These are phyloP conservation scores for Metschnikowia arizonensis DNA, from an alignment of 805 yeast species.

Conservation along the genomic window DNA sequence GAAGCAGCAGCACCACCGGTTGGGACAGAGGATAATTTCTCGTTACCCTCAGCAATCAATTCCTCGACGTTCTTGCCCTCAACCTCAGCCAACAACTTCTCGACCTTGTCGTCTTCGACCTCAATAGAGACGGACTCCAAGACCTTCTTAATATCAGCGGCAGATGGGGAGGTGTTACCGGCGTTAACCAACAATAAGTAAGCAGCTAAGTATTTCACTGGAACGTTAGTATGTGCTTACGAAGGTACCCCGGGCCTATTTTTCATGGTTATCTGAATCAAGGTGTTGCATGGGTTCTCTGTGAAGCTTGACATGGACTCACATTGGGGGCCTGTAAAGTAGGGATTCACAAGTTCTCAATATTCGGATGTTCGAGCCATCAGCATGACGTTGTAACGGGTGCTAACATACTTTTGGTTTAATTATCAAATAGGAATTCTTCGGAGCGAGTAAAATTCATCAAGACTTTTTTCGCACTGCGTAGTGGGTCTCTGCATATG, in stretches of 20 bases:
- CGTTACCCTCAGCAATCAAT: constrained; percentile 37
- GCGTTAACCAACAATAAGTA: constrained; percentile 45
- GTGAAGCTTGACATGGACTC: background rate
- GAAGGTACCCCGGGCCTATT: background rate
- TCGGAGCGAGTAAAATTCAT: constrained; percentile 5
- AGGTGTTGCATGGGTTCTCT: background rate
- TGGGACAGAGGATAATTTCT: constrained; percentile 34
- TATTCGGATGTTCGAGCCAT: background rate
- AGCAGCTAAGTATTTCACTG: constrained; percentile 47
- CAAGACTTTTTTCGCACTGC: constrained; percentile 14
- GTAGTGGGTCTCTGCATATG: constrained; percentile 8
- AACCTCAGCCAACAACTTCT: constrained; percentile 33
- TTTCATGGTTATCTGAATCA: background rate
- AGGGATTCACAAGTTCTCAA: background rate
- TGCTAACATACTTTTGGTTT: constrained; percentile 16
- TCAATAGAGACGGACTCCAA: constrained; percentile 39
- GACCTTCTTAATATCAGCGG: constrained; percentile 38
- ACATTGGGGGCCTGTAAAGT: too few species aligned
- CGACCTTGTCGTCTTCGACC: constrained; percentile 33
- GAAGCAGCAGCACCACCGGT: constrained; percentile 31
- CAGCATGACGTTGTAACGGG: background rate
- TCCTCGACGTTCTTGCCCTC: constrained; percentile 35
- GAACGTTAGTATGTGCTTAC: constrained; percentile 22
- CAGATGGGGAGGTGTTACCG: constrained; percentile 44
- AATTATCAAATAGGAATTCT: constrained; percentile 9